Base-by-base conservation (phyloP, 1,284 basidiomycete genomes). In the Trametes polyzona region DNA sequence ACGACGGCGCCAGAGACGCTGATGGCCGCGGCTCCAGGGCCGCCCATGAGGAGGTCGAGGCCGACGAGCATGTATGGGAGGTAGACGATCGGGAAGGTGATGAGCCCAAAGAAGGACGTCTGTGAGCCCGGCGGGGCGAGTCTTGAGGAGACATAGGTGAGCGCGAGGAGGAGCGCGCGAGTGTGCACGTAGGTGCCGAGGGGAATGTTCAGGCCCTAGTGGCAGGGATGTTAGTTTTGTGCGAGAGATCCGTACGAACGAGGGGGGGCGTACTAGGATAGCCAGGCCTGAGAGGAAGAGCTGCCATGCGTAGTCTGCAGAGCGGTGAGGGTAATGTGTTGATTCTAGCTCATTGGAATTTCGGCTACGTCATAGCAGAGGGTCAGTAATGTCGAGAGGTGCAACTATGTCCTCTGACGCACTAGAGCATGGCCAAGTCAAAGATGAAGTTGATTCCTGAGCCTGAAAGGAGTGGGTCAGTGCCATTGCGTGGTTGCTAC, bases 341-440 rank as follows among this genome's bases (percentile, higher is more conserved):
- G 77, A 73, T 71, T 94, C 92, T 5, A 94, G 75, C 36, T 83
- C 77, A 58, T 84, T 76, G 12, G 83, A 78, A 52, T 83, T 85
- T 55, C 84, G 87, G 67, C 90, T 92, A 59, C 11, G 26, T 33
- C 17, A 17, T 36, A 55, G 48, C 29, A 39, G 39, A 1, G 14
- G 35, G 46, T 30, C 44, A 39, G 42, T 10, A 19, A 6, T 19
- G 4, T 32, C 52, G 54, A 8, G 29, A n/a, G 17, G 6, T 11
- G 17, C 17, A 1, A 26, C 14, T 10, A 11, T n/a, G 24, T 35
- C 16, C n/a, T n/a, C n/a, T 11, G 2, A 60, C 58, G 48, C 14
- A 92, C 90, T 92, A 94, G 42, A 93, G 74, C 87, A 92, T 90
- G 12, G 84, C 67, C 39, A 93, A 67, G 58, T 92, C 87, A 67